A percentile compares a stretch with the other conserved stretches of the same genome.
phyloP scores from a whole-genome alignment of 1,284 basidiomycete genomes.

The Moniliella sp. region DNA sequence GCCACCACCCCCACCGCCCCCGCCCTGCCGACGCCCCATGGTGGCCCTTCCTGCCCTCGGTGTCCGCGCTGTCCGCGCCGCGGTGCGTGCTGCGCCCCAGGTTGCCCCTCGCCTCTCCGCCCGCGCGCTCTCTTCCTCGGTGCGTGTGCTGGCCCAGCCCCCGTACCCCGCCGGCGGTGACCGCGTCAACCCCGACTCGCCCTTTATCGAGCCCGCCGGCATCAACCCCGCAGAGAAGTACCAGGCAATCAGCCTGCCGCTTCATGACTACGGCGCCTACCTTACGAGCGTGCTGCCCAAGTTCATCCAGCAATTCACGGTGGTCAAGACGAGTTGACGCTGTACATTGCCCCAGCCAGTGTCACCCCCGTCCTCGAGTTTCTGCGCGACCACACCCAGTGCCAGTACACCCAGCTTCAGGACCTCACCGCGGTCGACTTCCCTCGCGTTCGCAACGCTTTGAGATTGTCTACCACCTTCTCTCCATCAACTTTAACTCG shows the following conservation, averaged over 20 bases:
- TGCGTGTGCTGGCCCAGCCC: no score
- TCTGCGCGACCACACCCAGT: conserved; percentile 84
- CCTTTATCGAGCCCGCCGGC: conserved; percentile 20
- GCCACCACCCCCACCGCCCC: no score
- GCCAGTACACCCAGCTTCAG: conserved; percentile 76
- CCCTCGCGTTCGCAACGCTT: conserved; percentile 82
- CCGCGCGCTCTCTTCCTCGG: no score
- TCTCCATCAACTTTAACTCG: conserved; percentile 50
- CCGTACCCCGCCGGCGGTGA: no score
- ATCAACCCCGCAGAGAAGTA: conserved; percentile 23
- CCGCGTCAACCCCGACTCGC: conserved; percentile 22
- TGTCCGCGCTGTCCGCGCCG: no score
- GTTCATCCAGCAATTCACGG: conserved; percentile 31
- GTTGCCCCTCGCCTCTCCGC: no score
- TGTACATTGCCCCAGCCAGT: conserved; percentile 64
- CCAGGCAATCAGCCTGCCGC: conserved; percentile 8
- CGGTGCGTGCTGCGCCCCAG: no score
- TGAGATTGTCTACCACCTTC: conserved; percentile 86
- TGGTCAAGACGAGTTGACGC: conserved; percentile 79
- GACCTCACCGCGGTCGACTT: conserved; percentile 90
- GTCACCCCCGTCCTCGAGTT: conserved; percentile 72
- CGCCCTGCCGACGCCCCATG: no score
- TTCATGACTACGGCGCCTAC: conserved; percentile 31
- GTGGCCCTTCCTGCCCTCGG: no score
- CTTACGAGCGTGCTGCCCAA: conserved; percentile 26